A percentile compares a stretch with the other conserved stretches of the same genome.
These are phyloP conservation scores for Fusarium sp. DNA, from an alignment of 2,329 filamentous ascomycete species.

Conservation along the genomic window DNA sequence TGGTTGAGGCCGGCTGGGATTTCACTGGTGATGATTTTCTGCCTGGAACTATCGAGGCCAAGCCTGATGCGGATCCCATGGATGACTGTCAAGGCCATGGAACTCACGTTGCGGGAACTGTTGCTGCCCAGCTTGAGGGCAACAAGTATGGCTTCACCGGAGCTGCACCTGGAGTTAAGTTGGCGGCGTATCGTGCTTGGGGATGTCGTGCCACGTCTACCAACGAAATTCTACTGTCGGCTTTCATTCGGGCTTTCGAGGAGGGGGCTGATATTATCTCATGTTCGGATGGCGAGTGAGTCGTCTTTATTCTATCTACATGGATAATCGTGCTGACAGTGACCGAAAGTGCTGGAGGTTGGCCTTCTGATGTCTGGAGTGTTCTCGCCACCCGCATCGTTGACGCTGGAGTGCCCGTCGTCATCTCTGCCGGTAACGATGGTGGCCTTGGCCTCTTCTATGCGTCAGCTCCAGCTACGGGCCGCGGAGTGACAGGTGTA, in stretches of 20 bases:
- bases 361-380: neutral
- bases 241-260: conserved; percentile 68
- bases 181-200: conserved; percentile 60
- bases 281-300: neutral
- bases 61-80: conserved; percentile 56
- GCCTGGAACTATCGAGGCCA: neutral
- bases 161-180: conserved; percentile 63
- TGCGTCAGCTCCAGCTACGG: neutral
- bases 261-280: conserved; percentile 66
- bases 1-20: conserved; percentile 66
- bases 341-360: neutral
- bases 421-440: conserved; percentile 1
- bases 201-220: conserved; percentile 18
- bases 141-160: conserved; percentile 63
- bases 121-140: conserved; percentile 63
- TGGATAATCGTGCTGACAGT: too few species aligned
- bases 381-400: conserved; percentile 1
- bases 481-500: neutral
- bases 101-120: conserved; percentile 68
- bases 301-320: too few species aligned
- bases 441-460: neutral
- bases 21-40: conserved; percentile 64
- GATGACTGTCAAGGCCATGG: conserved; percentile 65
- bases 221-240: conserved; percentile 66
- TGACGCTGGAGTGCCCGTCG: neutral